Conservation (phyloP, 495 filamentous ascomycete species). For the Penicillium chermesinum region DNA sequence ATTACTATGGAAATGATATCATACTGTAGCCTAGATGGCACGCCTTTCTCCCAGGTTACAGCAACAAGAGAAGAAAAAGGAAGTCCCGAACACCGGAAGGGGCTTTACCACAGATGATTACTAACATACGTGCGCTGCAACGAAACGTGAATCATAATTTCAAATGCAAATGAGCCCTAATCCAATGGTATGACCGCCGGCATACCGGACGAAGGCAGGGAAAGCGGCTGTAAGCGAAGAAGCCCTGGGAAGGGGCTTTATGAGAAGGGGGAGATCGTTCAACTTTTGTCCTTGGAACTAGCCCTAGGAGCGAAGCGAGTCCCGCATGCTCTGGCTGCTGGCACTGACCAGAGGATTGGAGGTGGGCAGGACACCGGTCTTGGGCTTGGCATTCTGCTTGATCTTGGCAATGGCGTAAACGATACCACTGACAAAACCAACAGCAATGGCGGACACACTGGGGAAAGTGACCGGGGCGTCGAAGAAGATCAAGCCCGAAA, state of each 20-base stretch:
- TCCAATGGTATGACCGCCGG: not conserved
- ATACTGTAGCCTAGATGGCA: constrained; percentile 15
- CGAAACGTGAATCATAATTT: constrained; percentile 34
- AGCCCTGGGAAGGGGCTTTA: not conserved
- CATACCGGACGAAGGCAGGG: not conserved
- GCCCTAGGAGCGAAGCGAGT: constrained; percentile 59
- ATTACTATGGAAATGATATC: constrained; percentile 19
- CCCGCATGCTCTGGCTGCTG: constrained; percentile 86
- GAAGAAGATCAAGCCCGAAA: constrained; percentile 92
- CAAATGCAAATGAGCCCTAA: constrained; percentile 24
- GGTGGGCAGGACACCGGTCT: constrained; percentile 60
- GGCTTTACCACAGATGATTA: constrained; percentile 12
- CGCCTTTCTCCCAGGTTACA: constrained; percentile 7
- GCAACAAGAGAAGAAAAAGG: constrained; percentile 18
- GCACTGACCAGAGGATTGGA: constrained; percentile 71
- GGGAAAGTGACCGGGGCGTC: constrained; percentile 89
- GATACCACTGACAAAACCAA: constrained; percentile 88
- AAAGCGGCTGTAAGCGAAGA: constrained; percentile 1
- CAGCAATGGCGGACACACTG: constrained; percentile 78
- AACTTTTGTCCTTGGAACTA: constrained; percentile 1
- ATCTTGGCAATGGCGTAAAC: constrained; percentile 92
- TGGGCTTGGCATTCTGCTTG: constrained; percentile 65
- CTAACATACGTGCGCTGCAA: constrained; percentile 19
- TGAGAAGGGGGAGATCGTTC: not conserved
- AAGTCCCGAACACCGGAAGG: constrained; percentile 28